phyloP scores from a whole-genome alignment of 805 yeast genomes.

The Candida pseudoglaebosa region DNA sequence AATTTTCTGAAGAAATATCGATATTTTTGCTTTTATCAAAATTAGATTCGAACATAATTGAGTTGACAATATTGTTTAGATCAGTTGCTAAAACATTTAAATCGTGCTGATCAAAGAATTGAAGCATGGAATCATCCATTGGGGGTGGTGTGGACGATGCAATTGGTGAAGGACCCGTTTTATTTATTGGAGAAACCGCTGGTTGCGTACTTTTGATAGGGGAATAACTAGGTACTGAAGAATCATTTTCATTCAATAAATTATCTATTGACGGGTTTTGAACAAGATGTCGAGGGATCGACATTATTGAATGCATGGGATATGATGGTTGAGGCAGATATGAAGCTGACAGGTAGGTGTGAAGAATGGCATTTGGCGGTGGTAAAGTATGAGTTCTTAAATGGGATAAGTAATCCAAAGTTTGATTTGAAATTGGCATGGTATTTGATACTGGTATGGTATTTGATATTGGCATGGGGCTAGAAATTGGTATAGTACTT shows the following conservation, averaged over 20 bases:
- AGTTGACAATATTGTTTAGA: slow-evolving; percentile 36
- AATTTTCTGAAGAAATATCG: slow-evolving; percentile 4
- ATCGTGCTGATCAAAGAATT: slow-evolving; percentile 24
- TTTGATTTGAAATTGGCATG: no score
- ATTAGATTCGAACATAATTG: slow-evolving; percentile 34
- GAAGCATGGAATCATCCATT: slow-evolving; percentile 5
- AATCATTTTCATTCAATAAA: slow-evolving; percentile 4
- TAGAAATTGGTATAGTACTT: no score
- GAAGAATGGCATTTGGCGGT: neutral
- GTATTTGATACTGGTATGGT: no score
- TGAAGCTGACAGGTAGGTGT: no score
- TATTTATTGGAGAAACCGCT: slow-evolving; percentile 4
- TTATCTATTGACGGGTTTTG: slow-evolving; percentile 3
- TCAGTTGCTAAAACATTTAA: slow-evolving; percentile 35
- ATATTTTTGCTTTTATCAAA: slow-evolving; percentile 13
- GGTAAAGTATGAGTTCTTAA: neutral
- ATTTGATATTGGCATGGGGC: neutral
- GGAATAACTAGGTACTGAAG: neutral
- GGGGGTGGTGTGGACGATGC: neutral
- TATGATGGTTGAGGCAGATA: slow-evolving; percentile 2
- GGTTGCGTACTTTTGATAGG: slow-evolving; percentile 1
- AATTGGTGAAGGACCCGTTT: neutral
- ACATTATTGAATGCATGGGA: slow-evolving; percentile 2
- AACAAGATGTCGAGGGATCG: slow-evolving; percentile 1
- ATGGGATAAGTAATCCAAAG: neutral